phyloP scores from a whole-genome alignment of 2,329 filamentous ascomycete species.

The Tolypocladium nubicola region DNA sequence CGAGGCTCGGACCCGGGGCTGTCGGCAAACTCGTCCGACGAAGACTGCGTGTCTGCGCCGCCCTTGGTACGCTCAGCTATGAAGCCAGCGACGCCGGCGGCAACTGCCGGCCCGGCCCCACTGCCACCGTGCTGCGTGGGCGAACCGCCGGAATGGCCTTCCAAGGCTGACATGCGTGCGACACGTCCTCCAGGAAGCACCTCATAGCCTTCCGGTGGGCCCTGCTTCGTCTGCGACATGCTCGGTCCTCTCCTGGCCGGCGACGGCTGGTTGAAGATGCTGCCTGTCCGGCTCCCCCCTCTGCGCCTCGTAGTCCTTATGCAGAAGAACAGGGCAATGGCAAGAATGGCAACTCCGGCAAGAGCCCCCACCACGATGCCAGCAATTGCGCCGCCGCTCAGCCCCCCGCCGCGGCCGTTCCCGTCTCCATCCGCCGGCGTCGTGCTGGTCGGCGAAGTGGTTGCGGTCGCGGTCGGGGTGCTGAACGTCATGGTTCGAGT shows the following conservation, averaged over 20 bases:
- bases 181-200: conserved; percentile 80
- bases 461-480: conserved; percentile 33
- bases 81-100: conserved; percentile 31
- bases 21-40: conserved; percentile 61
- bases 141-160: conserved; percentile 58
- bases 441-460: conserved; percentile 15
- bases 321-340: conserved; percentile 59
- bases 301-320: conserved; percentile 38
- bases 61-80: conserved; percentile 32
- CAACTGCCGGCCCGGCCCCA: conserved; percentile 7
- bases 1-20: conserved; percentile 60
- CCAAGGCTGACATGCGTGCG: conserved; percentile 88
- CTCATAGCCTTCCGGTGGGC: conserved; percentile 49
- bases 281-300: conserved; percentile 52
- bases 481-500: conserved; percentile 56
- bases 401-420: conserved; percentile 21
- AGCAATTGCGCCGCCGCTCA: conserved; percentile 83
- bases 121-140: conserved; percentile 38
- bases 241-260: conserved; percentile 46
- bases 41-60: conserved; percentile 46
- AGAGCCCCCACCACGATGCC: conserved; percentile 80
- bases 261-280: conserved; percentile 82
- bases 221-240: conserved; percentile 26
- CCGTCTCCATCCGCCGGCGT: conserved; percentile 13
- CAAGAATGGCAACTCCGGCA: conserved; percentile 58